Evolutionary conservation across 805 yeast species (phyloP), one percentile per base, ranked within the genome.

Genomic region (Starmera pachycereana): DNA sequence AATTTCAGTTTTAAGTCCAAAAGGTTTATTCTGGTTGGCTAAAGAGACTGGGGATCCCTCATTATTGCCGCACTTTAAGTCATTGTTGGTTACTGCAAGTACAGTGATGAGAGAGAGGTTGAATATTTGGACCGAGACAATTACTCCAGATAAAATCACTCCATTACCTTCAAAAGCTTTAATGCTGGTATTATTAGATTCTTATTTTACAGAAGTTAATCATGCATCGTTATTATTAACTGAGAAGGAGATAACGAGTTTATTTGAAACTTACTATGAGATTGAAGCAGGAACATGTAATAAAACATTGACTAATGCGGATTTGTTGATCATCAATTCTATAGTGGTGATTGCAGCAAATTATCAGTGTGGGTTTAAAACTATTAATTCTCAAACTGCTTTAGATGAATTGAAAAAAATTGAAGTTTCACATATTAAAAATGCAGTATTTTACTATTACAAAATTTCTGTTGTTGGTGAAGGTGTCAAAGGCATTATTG

Each of bases 371-470:
- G 32, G 32, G 33, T 3, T 28, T 14, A 41, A 40, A 12, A 7
- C 37, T 32, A 46, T 49, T 33, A 19, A 41, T 18, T 6, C 18
- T 6, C 33, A 37, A 31, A 25, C 28, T 4, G 13, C 52, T 13
- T 19, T 51, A 4, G 52, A 49, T 3, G 52, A 53, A 10, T 35
- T 62, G 7, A 44, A 46, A 14, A 45, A 44, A 1, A 40, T 63
- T 4, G 67, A 63, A 40, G 47, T 50, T 8, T 40, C 48, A 3
- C 54, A 63, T 43, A 49, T 64, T 7, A 49, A 54, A 12, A 70
- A 69, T 47, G 57, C 78, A 0, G 52, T 77, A 19, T 72, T 57
- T 49, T 79, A 74, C 50, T 79, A 69, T 47, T 76, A 73, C 47
- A 63, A 73, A 43, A 53, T 76, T 8, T 56, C 70, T 6, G 60